These are phyloP conservation scores for Cryptosporidium ryanae DNA, from an alignment of 169 alveolate species.

Conservation along the genomic window DNA sequence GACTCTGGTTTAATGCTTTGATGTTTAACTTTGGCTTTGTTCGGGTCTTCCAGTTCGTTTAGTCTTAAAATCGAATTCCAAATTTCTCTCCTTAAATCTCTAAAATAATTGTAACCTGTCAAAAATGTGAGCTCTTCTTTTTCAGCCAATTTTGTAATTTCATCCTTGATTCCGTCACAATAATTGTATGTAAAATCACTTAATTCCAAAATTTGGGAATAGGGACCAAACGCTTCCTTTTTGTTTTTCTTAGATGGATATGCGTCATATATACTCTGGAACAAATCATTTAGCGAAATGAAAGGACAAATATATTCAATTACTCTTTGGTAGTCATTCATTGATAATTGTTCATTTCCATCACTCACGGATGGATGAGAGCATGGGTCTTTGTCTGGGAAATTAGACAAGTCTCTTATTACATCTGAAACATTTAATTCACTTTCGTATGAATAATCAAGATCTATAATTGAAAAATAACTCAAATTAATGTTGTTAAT, in stretches of 20 bases:
- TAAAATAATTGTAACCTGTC: conserved; percentile 1
- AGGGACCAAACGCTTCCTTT: neutral
- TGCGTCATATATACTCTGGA: neutral
- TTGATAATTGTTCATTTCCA: conserved; percentile 5
- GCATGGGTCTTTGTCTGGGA: conserved; percentile 58
- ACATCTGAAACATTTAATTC: conserved; percentile 38
- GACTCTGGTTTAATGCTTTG: too few relatives aligned
- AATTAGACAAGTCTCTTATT: conserved; percentile 12
- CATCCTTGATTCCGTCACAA: neutral
- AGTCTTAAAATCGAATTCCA: conserved; percentile 36
- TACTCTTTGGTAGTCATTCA: conserved; percentile 25
- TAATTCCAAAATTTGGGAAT: conserved; percentile 15
- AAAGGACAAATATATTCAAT: conserved; percentile 3
- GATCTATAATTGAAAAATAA: conserved; percentile 26
- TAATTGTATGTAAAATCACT: conserved; percentile 10
- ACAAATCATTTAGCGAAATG: neutral
- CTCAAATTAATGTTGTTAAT: conserved; percentile 16
- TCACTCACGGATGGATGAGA: conserved; percentile 49
- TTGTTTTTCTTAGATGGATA: conserved; percentile 16
- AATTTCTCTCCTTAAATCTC: neutral
- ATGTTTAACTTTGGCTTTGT: neutral
- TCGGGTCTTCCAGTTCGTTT: neutral
- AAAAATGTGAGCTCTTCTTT: conserved; percentile 3
- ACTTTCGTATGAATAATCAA: conserved; percentile 56
- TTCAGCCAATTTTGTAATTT: neutral